Conservation (phyloP, 805 yeast species). For the Candida anglica region DNA sequence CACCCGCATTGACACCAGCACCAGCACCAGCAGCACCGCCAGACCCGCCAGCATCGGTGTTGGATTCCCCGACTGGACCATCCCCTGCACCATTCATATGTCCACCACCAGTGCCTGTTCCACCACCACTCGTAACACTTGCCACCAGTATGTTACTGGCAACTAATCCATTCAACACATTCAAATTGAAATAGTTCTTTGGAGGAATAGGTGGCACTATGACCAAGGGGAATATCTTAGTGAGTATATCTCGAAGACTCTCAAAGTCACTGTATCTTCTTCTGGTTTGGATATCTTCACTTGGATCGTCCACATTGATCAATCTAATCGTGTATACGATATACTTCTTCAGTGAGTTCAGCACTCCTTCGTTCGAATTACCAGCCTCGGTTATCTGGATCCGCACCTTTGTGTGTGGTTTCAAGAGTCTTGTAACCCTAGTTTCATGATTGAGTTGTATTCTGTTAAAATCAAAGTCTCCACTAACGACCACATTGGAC, state of each 20-base stretch:
- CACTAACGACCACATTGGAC: conserved; percentile 7
- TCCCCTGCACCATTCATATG: conserved; percentile 1
- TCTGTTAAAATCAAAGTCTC: conserved; percentile 15
- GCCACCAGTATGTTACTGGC: conserved; percentile 6
- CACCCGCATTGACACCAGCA: neutral
- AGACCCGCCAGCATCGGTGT: neutral
- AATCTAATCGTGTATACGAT: conserved; percentile 77
- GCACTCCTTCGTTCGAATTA: conserved; percentile 73
- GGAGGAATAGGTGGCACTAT: conserved; percentile 91
- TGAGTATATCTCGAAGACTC: conserved; percentile 65
- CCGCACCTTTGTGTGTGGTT: conserved; percentile 21
- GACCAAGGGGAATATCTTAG: conserved; percentile 71
- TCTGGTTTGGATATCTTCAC: conserved; percentile 60
- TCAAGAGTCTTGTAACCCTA: conserved; percentile 32
- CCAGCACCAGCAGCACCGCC: neutral
- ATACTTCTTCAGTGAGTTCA: conserved; percentile 57
- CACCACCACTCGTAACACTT: neutral
- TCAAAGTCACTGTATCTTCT: conserved; percentile 88
- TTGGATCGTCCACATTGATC: conserved; percentile 34
- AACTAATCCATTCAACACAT: conserved; percentile 30
- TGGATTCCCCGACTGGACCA: conserved; percentile 2
- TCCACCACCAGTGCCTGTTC: conserved; percentile 5
- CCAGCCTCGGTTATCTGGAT: conserved; percentile 73
- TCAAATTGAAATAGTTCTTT: conserved; percentile 35
- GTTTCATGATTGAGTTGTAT: conserved; percentile 31